Base-by-base conservation (phyloP, 2,329 filamentous ascomycete species). In the Thermoascus crustaceus region DNA sequence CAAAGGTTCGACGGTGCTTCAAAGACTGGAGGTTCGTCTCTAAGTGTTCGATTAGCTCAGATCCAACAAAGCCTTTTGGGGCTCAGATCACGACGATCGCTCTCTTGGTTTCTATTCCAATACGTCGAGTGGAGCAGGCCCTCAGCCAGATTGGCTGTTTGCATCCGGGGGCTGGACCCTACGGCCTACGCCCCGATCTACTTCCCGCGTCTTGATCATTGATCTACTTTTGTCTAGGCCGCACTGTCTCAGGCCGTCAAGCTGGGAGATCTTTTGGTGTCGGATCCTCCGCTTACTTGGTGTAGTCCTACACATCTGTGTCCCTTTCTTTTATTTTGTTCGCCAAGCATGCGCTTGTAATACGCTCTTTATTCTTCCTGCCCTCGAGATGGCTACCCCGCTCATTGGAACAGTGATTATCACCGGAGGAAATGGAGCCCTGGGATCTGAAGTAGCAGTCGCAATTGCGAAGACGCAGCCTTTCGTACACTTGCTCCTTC, bases 321-420 rank as follows among this genome's bases (percentile, higher is more conserved):
- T n/a, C n/a, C n/a, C n/a, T n/a, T n/a, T n/a, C n/a, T n/a, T n/a
- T n/a, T n/a, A n/a, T n/a, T n/a, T n/a, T n/a, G n/a, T n/a, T n/a
- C n/a, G n/a, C n/a, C n/a, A n/a, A n/a, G n/a, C n/a, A n/a, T n/a
- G n/a, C n/a, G n/a, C n/a, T n/a, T n/a, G n/a, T 8, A 7, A 7
- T 27, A 5, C n/a, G 2, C n/a, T 13, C 4, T 13, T 7, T 29
- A 19, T 25, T 21, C 6, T 22, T 19, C 17, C 8, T 34, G 10
- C 5, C 14, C 7, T 10, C 29, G 23, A 35, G 8, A 60, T 60
- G 57, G 52, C 51, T 21, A 58, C 50, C 38, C 51, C 55, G 35
- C 53, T 61, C 9, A 45, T 45, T 18, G 57, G 56, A 21, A 61
- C 57, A 5, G 57, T 57, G 13, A 57, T 61, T 24, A 59, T 61